Percentiles rank a stretch among this genome's conserved stretches.
phyloP scores from a whole-genome alignment of 2,329 filamentous ascomycete species.

The Boeremia exigua region DNA sequence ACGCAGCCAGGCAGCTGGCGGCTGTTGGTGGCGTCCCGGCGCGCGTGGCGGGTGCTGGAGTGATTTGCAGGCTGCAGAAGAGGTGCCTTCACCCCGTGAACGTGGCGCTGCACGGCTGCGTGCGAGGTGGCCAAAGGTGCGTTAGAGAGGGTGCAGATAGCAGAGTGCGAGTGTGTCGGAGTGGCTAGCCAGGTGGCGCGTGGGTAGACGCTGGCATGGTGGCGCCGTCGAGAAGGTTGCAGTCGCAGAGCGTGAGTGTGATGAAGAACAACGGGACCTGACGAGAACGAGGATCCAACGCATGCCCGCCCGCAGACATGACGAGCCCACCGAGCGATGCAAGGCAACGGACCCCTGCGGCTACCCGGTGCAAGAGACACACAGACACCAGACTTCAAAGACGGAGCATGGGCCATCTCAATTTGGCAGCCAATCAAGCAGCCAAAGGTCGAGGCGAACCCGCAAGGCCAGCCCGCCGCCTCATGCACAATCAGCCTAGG shows the following conservation, averaged over 20 bases:
- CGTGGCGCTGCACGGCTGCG: slow-evolving; percentile 42
- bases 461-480: background rate
- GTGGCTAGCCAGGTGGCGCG: slow-evolving; percentile 29
- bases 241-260: slow-evolving; percentile 28
- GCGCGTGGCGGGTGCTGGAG: slow-evolving; percentile 4
- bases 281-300: slow-evolving; percentile 31
- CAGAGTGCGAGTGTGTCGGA: background rate
- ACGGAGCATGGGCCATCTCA: background rate
- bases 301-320: slow-evolving; percentile 26
- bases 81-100: slow-evolving; percentile 33
- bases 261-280: slow-evolving; percentile 37
- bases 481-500: slow-evolving; percentile 5
- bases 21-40: slow-evolving; percentile 1
- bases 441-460: background rate
- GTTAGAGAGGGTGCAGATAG: slow-evolving; percentile 24
- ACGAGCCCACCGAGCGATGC: slow-evolving; percentile 12
- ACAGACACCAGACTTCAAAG: slow-evolving; percentile 6
- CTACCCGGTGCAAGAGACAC: slow-evolving; percentile 3
- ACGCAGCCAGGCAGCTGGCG: background rate
- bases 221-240: slow-evolving; percentile 27
- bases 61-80: slow-evolving; percentile 4
- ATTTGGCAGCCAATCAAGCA: background rate
- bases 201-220: slow-evolving; percentile 32
- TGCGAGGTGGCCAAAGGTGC: slow-evolving; percentile 25
- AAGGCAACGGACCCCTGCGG: slow-evolving; percentile 24